Evolutionary conservation across 305 asterid species (phyloP).

Genomic region (Fraxinus floribunda): DNA sequence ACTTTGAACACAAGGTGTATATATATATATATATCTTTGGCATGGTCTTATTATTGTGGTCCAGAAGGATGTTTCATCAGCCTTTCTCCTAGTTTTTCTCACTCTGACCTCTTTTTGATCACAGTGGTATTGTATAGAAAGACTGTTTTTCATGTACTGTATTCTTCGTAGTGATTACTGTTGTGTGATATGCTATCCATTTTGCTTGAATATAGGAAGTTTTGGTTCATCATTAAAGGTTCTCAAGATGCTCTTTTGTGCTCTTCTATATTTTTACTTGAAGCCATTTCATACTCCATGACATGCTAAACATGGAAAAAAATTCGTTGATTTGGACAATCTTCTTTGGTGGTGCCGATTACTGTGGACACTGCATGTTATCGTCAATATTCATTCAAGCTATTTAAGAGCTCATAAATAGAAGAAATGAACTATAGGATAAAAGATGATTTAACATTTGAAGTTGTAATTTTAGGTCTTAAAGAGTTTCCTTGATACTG

Average conservation of each 20-base stretch:
- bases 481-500: slow-evolving; percentile 77
- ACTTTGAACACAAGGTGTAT: neutral
- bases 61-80: slow-evolving; percentile 5
- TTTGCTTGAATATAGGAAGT: neutral
- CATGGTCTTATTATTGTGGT: neutral
- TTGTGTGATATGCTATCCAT: neutral
- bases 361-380: neutral
- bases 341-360: slow-evolving; percentile 2
- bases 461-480: slow-evolving; percentile 50
- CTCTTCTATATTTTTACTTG: neutral
- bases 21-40: neutral
- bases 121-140: neutral
- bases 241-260: neutral
- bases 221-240: neutral
- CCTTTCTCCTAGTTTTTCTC: neutral
- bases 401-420: neutral
- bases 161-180: neutral
- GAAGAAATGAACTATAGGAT: neutral
- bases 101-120: neutral
- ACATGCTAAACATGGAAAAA: neutral
- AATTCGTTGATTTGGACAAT: neutral
- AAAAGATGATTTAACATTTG: neutral
- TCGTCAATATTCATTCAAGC: slow-evolving; percentile 1
- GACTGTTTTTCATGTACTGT: neutral
- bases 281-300: neutral